Percentiles rank a stretch among this genome's conserved stretches.
These are phyloP conservation scores for Cadophora gregata DNA, from an alignment of 2,329 filamentous ascomycete species.

Conservation along the genomic window DNA sequence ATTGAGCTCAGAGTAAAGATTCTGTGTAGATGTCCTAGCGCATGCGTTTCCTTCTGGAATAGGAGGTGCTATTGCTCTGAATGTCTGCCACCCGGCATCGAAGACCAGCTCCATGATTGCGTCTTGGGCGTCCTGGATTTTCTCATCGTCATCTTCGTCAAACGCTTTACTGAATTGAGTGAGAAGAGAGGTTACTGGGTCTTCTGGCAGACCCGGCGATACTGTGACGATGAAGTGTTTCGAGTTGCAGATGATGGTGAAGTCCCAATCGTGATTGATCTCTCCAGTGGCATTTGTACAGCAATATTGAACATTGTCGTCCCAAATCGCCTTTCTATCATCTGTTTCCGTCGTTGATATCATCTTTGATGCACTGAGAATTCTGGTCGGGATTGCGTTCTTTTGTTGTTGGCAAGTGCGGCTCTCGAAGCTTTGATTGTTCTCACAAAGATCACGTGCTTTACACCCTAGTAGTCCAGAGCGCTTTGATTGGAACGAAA, in stretches of 20 bases:
- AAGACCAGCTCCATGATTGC: slow-evolving; percentile 29
- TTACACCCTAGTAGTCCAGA: background rate
- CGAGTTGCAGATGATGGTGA: slow-evolving; percentile 24
- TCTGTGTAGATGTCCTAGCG: slow-evolving; percentile 18
- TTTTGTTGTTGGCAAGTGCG: background rate
- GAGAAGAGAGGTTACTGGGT: slow-evolving; percentile 25
- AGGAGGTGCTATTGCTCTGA: slow-evolving; percentile 26
- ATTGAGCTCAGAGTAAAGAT: slow-evolving; percentile 19
- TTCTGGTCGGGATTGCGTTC: slow-evolving; percentile 20
- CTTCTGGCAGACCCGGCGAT: slow-evolving; percentile 23
- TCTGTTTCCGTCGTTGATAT: slow-evolving; percentile 21
- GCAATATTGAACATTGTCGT: slow-evolving; percentile 23
- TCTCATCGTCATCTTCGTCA: slow-evolving; percentile 26
- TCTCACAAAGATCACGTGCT: slow-evolving; percentile 13
- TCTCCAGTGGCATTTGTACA: slow-evolving; percentile 22
- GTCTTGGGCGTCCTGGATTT: slow-evolving; percentile 27
- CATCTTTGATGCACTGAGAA: slow-evolving; percentile 20
- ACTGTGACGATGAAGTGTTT: slow-evolving; percentile 30
- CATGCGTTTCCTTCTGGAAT: slow-evolving; percentile 21
- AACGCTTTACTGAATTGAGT: slow-evolving; percentile 25
- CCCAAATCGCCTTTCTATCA: slow-evolving; percentile 23
- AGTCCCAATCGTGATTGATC: slow-evolving; percentile 25
- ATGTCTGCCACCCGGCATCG: slow-evolving; percentile 26
- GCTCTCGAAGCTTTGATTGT: background rate
- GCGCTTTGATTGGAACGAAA: background rate